Percentiles rank a stretch among this genome's conserved stretches.
These are phyloP conservation scores for Ascochyta koolunga DNA, from an alignment of 2,329 filamentous ascomycete species.

Conservation along the genomic window DNA sequence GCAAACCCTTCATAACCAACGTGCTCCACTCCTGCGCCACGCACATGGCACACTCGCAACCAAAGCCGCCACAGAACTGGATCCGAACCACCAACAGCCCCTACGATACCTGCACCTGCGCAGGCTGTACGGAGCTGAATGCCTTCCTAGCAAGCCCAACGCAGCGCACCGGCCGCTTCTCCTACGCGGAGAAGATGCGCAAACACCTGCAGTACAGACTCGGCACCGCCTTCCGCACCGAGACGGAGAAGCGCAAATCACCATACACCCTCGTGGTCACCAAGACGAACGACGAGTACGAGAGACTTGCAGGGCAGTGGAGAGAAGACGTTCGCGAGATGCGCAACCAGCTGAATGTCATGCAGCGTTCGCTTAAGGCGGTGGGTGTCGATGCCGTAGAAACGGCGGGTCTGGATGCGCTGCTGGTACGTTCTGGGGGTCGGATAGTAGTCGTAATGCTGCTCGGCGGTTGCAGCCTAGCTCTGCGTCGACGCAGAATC, in stretches of 20 bases:
- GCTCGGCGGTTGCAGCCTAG: not conserved
- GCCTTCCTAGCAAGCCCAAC: not conserved
- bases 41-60: too few species aligned
- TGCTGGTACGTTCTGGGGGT: too few species aligned
- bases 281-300: not conserved
- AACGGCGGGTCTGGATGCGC: not conserved
- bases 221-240: not conserved
- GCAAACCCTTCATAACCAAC: too few species aligned
- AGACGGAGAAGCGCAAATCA: not conserved
- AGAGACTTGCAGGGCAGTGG: not conserved
- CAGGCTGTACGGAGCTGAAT: not conserved
- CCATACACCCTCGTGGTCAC: not conserved
- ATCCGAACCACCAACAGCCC: too few species aligned
- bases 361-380: not conserved
- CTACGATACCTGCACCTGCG: not conserved
- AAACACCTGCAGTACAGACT: not conserved
- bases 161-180: not conserved
- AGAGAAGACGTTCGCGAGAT: not conserved
- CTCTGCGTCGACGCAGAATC: not conserved
- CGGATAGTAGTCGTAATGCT: too few species aligned
- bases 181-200: not conserved
- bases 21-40: too few species aligned
- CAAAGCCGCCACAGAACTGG: too few species aligned
- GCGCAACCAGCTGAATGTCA: not conserved
- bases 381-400: not conserved